Evolutionary conservation across 139 green algal genomes (phyloP).

Genomic region (Ostreobium quekettii): DNA sequence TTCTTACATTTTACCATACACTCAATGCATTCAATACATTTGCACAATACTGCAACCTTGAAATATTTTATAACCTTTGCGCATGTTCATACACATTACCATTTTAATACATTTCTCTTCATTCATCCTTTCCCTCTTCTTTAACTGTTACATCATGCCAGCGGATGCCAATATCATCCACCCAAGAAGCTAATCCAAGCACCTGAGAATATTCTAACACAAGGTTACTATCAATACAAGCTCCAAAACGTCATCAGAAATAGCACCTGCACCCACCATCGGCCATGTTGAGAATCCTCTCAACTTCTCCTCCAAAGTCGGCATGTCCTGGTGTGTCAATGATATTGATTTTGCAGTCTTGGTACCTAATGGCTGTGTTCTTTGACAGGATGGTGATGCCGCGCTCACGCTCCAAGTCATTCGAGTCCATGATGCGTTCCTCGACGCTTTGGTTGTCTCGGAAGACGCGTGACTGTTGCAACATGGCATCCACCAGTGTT

Average conservation of each 20-base stretch:
- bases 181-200: too few species aligned
- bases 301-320: conserved; percentile 98
- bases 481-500: conserved; percentile 85
- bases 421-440: conserved; percentile 93
- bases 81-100: too few species aligned
- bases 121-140: too few species aligned
- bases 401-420: conserved; percentile 93
- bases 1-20: too few species aligned
- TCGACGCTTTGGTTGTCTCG: conserved; percentile 62
- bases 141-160: too few species aligned
- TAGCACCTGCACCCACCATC: conserved; percentile 58
- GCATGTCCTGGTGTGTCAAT: conserved; percentile 99
- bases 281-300: conserved; percentile 99
- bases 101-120: too few species aligned
- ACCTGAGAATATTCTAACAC: too few species aligned
- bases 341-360: conserved; percentile 92
- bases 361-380: conserved; percentile 93
- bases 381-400: conserved; percentile 99
- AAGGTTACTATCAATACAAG: too few species aligned
- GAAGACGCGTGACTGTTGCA: conserved; percentile 70
- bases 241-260: neutral
- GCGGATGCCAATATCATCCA: too few species aligned
- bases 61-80: too few species aligned
- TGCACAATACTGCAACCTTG: too few species aligned
- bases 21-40: too few species aligned